phyloP scores from a whole-genome alignment of 768 basidiomycete genomes.

The Lentinula guzmanii region DNA sequence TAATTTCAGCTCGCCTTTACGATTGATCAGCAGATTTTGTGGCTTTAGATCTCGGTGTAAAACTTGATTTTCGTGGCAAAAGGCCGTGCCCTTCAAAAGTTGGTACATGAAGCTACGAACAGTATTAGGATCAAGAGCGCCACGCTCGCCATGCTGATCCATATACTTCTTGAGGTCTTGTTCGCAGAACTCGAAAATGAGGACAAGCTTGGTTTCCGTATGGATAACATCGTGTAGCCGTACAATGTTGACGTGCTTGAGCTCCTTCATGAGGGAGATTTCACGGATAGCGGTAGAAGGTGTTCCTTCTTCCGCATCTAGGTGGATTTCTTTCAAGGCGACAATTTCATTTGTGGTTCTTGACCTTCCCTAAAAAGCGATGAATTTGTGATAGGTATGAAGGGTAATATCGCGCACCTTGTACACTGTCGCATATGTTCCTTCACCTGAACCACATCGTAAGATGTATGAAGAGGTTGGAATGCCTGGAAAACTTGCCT shows the following conservation, averaged over 20 bases:
- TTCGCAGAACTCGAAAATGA: conserved; percentile 98
- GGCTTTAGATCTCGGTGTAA: conserved; percentile 97
- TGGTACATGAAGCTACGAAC: conserved; percentile 99
- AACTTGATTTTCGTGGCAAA: conserved; percentile 98
- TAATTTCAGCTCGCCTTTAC: conserved; percentile 93
- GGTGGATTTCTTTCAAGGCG: conserved; percentile 97
- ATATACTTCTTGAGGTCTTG: conserved; percentile 99
- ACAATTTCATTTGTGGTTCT: conserved; percentile 98
- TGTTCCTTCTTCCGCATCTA: conserved; percentile 98
- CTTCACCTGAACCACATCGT: conserved; percentile 72
- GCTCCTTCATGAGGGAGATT: conserved; percentile 98
- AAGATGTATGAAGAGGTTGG: conserved; percentile 17
- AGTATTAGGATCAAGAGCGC: conserved; percentile 84
- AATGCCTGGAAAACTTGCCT: conserved; percentile 32
- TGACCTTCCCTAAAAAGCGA: conserved; percentile 68
- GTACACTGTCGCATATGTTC: conserved; percentile 96
- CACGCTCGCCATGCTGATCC: conserved; percentile 96
- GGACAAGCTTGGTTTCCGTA: conserved; percentile 95
- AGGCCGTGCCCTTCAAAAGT: conserved; percentile 92
- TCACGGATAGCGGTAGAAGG: conserved; percentile 98
- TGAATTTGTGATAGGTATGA: not conserved
- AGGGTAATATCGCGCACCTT: conserved; percentile 49
- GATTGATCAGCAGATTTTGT: conserved; percentile 95
- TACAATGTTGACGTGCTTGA: conserved; percentile 98
- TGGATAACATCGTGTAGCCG: conserved; percentile 98